These are phyloP conservation scores for Xylaria venustula DNA, from an alignment of 495 filamentous ascomycete species.

Conservation along the genomic window DNA sequence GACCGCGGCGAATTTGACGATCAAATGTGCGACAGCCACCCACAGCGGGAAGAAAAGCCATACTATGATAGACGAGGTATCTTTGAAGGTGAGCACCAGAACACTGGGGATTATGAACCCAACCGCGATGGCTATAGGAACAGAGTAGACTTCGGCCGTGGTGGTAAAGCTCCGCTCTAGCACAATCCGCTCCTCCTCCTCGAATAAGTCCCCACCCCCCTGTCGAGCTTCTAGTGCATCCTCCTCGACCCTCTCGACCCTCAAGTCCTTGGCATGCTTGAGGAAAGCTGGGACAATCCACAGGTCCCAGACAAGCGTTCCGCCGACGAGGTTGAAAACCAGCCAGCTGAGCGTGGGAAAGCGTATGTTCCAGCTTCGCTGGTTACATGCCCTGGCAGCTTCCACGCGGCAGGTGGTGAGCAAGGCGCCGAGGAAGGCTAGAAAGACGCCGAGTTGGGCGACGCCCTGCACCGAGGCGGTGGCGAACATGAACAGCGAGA, in stretches of 20 bases:
- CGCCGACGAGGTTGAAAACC: slow-evolving; percentile 39
- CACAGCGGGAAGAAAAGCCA: slow-evolving; percentile 45
- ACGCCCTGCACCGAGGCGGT: slow-evolving; percentile 24
- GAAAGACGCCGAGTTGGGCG: slow-evolving; percentile 25
- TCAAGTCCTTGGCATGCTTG: slow-evolving; percentile 28
- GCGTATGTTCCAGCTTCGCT: slow-evolving; percentile 27
- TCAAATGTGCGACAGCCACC: slow-evolving; percentile 32
- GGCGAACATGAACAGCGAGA: slow-evolving; percentile 36
- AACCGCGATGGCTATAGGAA: slow-evolving; percentile 37
- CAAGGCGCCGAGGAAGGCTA: slow-evolving; percentile 33
- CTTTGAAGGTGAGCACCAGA: slow-evolving; percentile 75
- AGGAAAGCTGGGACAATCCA: slow-evolving; percentile 43
- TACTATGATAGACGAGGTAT: slow-evolving; percentile 63
- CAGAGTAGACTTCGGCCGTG: slow-evolving; percentile 35
- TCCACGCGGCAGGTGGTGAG: slow-evolving; percentile 39
- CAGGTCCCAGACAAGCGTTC: slow-evolving; percentile 41
- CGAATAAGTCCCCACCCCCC: slow-evolving; percentile 12
- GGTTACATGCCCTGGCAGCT: slow-evolving; percentile 37
- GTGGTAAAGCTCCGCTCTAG: slow-evolving; percentile 26
- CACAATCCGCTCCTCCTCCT: slow-evolving; percentile 13
- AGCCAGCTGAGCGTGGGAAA: slow-evolving; percentile 38
- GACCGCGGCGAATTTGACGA: slow-evolving; percentile 16
- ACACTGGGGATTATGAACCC: slow-evolving; percentile 36
- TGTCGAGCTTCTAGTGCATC: neutral
- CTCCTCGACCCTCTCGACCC: slow-evolving; percentile 15